Evolutionary conservation across 495 filamentous ascomycete genomes (phyloP).

Genomic region (Penicillium waksmanii): DNA sequence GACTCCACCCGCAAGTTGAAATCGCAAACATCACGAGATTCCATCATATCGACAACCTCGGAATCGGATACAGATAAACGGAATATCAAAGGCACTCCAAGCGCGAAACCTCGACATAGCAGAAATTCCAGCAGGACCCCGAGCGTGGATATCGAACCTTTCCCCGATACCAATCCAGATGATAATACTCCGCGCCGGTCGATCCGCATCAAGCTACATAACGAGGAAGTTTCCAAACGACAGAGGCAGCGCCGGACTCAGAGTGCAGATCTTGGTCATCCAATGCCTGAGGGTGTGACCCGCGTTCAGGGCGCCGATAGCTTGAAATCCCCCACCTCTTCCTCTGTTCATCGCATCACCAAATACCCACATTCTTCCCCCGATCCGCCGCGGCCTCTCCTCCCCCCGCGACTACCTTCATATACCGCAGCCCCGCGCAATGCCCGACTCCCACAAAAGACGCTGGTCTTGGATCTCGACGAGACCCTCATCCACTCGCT

Average conservation of each 20-base stretch:
- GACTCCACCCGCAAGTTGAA: conserved; percentile 43
- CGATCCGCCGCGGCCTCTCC: conserved; percentile 84
- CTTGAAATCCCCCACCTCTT: conserved; percentile 88
- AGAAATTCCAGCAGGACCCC: conserved; percentile 53
- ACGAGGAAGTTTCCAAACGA: conserved; percentile 65
- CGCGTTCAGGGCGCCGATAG: conserved; percentile 40
- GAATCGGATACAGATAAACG: conserved; percentile 53
- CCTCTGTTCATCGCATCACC: conserved; percentile 69
- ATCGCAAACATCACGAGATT: conserved; percentile 42
- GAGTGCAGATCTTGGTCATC: conserved; percentile 37
- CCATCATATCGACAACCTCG: conserved; percentile 48
- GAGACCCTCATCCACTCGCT: conserved; percentile 97
- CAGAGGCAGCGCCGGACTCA: conserved; percentile 56
- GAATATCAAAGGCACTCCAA: conserved; percentile 24
- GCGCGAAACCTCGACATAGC: conserved; percentile 40
- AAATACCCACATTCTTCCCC: conserved; percentile 88
- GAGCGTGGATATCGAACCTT: conserved; percentile 6
- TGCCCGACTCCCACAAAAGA: conserved; percentile 70
- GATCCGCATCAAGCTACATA: conserved; percentile 88
- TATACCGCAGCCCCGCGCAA: conserved; percentile 61
- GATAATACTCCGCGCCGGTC: conserved; percentile 73
- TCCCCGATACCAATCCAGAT: conserved; percentile 49
- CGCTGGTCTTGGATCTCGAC: conserved; percentile 91
- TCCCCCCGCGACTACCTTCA: conserved; percentile 83
- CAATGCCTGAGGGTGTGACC: conserved; percentile 36